Evolutionary conservation across 257 asterid species (phyloP).

Genomic region (Mentha longifolia): DNA sequence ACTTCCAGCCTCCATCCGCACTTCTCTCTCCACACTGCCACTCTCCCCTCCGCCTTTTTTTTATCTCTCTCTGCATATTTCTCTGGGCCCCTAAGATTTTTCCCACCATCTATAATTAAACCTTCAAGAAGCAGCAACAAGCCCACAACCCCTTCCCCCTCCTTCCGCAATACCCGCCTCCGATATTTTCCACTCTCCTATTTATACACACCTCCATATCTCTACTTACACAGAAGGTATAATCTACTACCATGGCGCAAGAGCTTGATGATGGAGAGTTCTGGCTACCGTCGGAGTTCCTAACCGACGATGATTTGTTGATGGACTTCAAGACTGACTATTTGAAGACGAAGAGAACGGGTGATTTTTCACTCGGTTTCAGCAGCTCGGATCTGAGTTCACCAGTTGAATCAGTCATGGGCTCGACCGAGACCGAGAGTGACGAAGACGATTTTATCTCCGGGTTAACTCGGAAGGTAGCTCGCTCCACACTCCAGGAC

Average conservation of each 20-base stretch:
- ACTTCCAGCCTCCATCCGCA: constrained; percentile 23
- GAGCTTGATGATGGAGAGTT: constrained; percentile 56
- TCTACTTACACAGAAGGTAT: background rate
- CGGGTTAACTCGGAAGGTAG: constrained; percentile 50
- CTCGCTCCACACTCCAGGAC: constrained; percentile 44
- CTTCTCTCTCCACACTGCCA: constrained; percentile 22
- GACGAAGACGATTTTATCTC: constrained; percentile 72
- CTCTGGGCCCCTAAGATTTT: constrained; percentile 37
- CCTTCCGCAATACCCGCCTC: background rate
- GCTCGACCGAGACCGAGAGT: constrained; percentile 67
- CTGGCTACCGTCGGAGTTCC: constrained; percentile 59
- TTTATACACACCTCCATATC: no score
- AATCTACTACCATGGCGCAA: constrained; percentile 39
- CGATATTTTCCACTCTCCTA: background rate
- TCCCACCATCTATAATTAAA: constrained; percentile 43
- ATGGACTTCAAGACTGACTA: constrained; percentile 37
- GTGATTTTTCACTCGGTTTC: constrained; percentile 32
- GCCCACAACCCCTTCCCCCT: background rate
- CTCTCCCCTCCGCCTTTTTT: background rate
- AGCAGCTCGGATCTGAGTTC: constrained; percentile 68
- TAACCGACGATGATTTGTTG: constrained; percentile 54
- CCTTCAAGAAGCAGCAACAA: constrained; percentile 45
- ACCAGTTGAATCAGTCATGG: constrained; percentile 59
- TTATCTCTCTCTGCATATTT: constrained; percentile 23
- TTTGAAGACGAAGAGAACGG: background rate